phyloP scores from a whole-genome alignment of 2,329 filamentous ascomycete species.

The Neurospora crassa region DNA sequence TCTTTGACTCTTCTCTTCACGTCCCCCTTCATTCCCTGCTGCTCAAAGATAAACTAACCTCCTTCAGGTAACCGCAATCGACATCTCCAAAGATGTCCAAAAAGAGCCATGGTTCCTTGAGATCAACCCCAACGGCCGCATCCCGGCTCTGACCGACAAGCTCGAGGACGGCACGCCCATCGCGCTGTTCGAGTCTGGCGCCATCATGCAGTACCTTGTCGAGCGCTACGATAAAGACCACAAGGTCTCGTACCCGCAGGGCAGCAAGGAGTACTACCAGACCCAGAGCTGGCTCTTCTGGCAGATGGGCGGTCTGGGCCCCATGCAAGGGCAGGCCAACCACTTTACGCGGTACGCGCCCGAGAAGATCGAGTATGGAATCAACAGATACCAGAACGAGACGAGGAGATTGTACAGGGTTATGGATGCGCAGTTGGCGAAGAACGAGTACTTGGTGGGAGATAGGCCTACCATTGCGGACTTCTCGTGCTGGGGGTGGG shows the following conservation, averaged over 20 bases:
- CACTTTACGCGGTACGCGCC: conserved; percentile 79
- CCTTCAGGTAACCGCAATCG: conserved; percentile 47
- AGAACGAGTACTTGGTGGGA: conserved; percentile 53
- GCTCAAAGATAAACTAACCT: background rate
- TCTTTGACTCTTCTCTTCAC: background rate
- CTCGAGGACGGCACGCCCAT: conserved; percentile 65
- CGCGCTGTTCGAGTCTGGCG: conserved; percentile 71
- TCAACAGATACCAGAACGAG: conserved; percentile 76
- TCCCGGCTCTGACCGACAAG: conserved; percentile 76
- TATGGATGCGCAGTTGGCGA: conserved; percentile 60
- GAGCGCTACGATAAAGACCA: conserved; percentile 69
- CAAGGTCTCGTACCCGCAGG: conserved; percentile 71
- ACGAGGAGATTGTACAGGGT: conserved; percentile 73
- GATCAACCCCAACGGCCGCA: conserved; percentile 90
- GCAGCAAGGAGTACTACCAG: conserved; percentile 67
- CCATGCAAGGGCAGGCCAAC: conserved; percentile 77
- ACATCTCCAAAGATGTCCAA: conserved; percentile 35
- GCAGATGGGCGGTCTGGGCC: conserved; percentile 73
- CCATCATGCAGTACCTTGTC: conserved; percentile 76
- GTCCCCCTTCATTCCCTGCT: background rate
- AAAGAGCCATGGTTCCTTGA: conserved; percentile 69
- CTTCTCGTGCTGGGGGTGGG: conserved; percentile 74
- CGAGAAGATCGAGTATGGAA: conserved; percentile 71
- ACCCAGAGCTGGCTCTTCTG: conserved; percentile 63
- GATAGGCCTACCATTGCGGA: conserved; percentile 67